Base-by-base conservation (phyloP, 225 moss, liverwort and hornwort genomes). In the Marchantia polymorpha region DNA sequence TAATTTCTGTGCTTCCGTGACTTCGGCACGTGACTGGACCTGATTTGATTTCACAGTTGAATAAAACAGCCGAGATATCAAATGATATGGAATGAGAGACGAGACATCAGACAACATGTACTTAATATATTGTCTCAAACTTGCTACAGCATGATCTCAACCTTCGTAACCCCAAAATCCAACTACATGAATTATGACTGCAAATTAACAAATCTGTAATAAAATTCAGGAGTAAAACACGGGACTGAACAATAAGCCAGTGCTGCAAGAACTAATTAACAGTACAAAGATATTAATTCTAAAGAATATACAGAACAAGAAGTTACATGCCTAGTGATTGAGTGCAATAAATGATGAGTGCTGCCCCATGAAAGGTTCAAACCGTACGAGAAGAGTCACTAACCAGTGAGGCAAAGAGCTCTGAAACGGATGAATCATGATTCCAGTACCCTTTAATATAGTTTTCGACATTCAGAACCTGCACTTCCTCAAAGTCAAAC, bases 371-470 rank as follows among this genome's bases (percentile, higher is more conserved):
- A 39, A 39, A 39, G 39, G 39, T 39, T 39, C 39, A 2, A 39
- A 39, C 2, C 39, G 39, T 39, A 39, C 2, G 39, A 66, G 66
- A 3, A 27, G 30, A 22, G 49, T 52, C 16, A 47, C 84, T 73
- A 9, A 88, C 88, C 88, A 88, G 73, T 70, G 85, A 85, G 56
- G 75, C 79, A 76, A 82, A 83, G 64, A 88, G 85, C 30, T 88
- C 88, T 68, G 76, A 75, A 74, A 88, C 83, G 58, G 83, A 76
- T 69, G 81, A 51, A 63, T 88, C 88, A 59, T 88, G 83, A 72
- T 76, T 75, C 88, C 88, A 88, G 47, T 81, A 88, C 15, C 53
- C 69, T 78, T 82, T 83, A 63, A 88, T 78, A 72, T 88, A 88
- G 8, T 71, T 49, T 49, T 85, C 85, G 60, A 81, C 81, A 12